Evolutionary conservation across 2,329 filamentous ascomycete species (phyloP).

Genomic region (Colletotrichum graminicola): DNA sequence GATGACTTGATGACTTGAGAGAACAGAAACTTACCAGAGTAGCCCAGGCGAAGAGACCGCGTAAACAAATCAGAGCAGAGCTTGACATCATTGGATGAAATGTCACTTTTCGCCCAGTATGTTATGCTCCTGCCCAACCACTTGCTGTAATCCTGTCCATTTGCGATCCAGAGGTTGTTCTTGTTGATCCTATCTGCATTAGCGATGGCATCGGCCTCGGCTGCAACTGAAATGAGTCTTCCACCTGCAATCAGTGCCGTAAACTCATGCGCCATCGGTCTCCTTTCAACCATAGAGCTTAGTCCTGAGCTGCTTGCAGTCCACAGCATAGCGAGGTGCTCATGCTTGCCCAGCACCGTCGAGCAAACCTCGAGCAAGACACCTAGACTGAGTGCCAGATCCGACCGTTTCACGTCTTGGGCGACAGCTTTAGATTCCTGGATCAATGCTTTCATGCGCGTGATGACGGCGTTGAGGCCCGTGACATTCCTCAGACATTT

Average conservation of each 20-base stretch:
- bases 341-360: conserved; percentile 55
- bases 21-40: conserved; percentile 67
- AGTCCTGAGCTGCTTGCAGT: conserved; percentile 43
- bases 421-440: conserved; percentile 59
- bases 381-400: conserved; percentile 58
- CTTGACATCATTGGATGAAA: conserved; percentile 52
- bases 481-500: conserved; percentile 78
- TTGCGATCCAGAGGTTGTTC: conserved; percentile 69
- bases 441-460: conserved; percentile 74
- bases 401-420: conserved; percentile 55
- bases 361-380: conserved; percentile 60
- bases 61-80: conserved; percentile 63
- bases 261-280: conserved; percentile 58
- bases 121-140: conserved; percentile 80
- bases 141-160: conserved; percentile 72
- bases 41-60: conserved; percentile 77
- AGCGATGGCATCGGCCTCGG: conserved; percentile 67
- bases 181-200: conserved; percentile 50
- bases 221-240: conserved; percentile 62
- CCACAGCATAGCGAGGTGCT: conserved; percentile 56
- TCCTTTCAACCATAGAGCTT: conserved; percentile 44
- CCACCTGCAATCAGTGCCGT: conserved; percentile 62
- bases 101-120: conserved; percentile 53
- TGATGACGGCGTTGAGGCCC: conserved; percentile 81
- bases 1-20: neutral